Evolutionary conservation across 192 early-diverging fungal genomes (phyloP).

Genomic region (Backusella mclennaniae): DNA sequence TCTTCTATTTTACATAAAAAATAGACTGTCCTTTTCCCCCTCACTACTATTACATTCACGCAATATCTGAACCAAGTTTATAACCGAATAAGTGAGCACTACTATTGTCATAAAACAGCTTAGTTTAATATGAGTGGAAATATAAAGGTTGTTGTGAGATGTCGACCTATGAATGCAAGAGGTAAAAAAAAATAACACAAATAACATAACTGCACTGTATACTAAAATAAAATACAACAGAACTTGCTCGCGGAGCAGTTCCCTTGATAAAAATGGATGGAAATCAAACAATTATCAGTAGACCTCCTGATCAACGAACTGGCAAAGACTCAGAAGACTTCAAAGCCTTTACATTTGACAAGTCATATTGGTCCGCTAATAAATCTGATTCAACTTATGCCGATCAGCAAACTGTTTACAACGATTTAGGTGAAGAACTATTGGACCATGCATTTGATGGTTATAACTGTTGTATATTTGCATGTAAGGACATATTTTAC

Average conservation of each 20-base stretch:
- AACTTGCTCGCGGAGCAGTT: constrained; percentile 60
- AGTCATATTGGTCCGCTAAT: constrained; percentile 85
- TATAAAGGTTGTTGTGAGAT: constrained; percentile 77
- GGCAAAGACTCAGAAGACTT: constrained; percentile 40
- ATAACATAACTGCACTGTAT: background rate
- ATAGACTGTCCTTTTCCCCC: background rate
- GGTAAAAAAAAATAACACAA: constrained; percentile 33
- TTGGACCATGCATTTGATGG: constrained; percentile 86
- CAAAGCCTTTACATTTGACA: constrained; percentile 82
- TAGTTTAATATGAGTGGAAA: constrained; percentile 34
- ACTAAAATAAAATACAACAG: constrained; percentile 30
- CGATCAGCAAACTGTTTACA: constrained; percentile 73
- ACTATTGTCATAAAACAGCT: background rate
- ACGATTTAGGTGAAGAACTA: constrained; percentile 74
- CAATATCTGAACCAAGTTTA: background rate
- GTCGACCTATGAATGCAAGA: constrained; percentile 73
- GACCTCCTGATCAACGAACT: constrained; percentile 42
- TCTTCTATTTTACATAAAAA: background rate
- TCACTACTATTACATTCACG: background rate
- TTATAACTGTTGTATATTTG: constrained; percentile 93
- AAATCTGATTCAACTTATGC: constrained; percentile 61
- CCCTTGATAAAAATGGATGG: constrained; percentile 71
- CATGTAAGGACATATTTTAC: constrained; percentile 56
- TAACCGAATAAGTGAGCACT: background rate
- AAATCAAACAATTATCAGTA: constrained; percentile 64